Evolutionary conservation across 2,329 filamentous ascomycete genomes (phyloP), one percentile per base, ranked within the genome.

Genomic region (Fusarium mexicanum): DNA sequence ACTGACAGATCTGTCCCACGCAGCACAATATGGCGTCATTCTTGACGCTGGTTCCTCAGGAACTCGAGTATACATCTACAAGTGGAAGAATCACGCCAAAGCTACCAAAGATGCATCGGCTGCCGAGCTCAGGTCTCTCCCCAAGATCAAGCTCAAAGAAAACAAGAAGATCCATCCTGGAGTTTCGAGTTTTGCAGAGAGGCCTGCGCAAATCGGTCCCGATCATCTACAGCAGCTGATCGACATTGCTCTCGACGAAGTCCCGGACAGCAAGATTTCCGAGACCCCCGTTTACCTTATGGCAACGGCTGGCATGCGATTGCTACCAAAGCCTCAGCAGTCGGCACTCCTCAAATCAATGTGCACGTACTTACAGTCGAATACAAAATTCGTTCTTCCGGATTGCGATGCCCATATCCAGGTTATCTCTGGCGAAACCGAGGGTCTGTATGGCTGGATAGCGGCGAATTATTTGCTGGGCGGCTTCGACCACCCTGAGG

Each of bases 31-130:
- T 88, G 96, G 95, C 81, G 94, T 98, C 79, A 95, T 99, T 81
- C 90, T 99, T 80, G 96, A 99, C 88, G 96, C 96, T 82, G 96
- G 96, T 77, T 98, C 96, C 83, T 98, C 96, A 83, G 96, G 96
- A 81, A 98, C 96, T 79, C 93, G 96, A 81, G 89, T 98, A 73
- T 94, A 99, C 83, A 91, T 99, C 66, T 99, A 99, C 85, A 91
- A 92, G 83, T 99, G 96, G 96, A 90, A 95, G 79, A 93, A 97
- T 80, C 91, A 91, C 73, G 86, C 90, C 44, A 88, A 88, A 76
- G 92, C 93, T 46, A 61, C 73, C 86, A 90, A 78, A 87, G 91
- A 91, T 64, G 76, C 81, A 31, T 79, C 80, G 18, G 60, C 73
- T 22, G 64, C 77, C 8, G 77, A 84, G 61, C 69, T 95, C 55